Base-by-base conservation (phyloP, 208 protist genomes). In the Wallacemonas sp. region DNA sequence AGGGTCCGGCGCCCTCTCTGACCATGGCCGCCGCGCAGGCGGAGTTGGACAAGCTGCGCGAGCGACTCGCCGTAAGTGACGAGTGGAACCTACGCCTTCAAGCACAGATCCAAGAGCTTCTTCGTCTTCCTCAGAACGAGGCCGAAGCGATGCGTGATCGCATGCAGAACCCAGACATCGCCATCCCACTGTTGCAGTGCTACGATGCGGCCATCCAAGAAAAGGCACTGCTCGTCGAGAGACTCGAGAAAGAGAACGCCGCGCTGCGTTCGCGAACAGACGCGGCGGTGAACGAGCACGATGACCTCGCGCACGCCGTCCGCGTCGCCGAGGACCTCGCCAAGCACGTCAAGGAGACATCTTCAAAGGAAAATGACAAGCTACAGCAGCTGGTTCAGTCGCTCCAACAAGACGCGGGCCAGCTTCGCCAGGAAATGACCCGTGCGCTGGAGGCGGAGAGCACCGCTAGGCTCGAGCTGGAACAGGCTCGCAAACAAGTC, bases 11-110 rank as follows among this genome's bases (percentile, higher is more conserved):
- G n/a, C n/a, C n/a, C n/a, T n/a, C n/a, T n/a, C 21, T 59, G 1
- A 46, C 62, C n/a, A 60, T 78, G 32, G 37, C 53, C 10, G 67
- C 71, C 32, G 66, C 72, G 12, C 57, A 76, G 4, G 72, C 71
- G 2, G 75, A 88, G 53, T 29, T 85, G n/a, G 79, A 63, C 10
- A 39, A 64, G 19, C 74, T 94, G 24, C 76, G 65, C 3, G 81
- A 85, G 74, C 84, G 88, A 15, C 68, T 94, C 6, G 54, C 75
- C 17, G 41, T 89, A 19, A 90, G 83, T 65, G 82, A 91, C 38
- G 88, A 94, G 57, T 94, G 84, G 88, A 91, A 94, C 37, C 63
- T 87, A 68, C 82, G 88, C 0, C 61, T 92, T 5, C 81, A 94
- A 32, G 65, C 48, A 15, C 83, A 91, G 54, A 76, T 94, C 5